Conservation (phyloP, 2,329 filamentous ascomycete genomes). For the Curvularia sp. region DNA sequence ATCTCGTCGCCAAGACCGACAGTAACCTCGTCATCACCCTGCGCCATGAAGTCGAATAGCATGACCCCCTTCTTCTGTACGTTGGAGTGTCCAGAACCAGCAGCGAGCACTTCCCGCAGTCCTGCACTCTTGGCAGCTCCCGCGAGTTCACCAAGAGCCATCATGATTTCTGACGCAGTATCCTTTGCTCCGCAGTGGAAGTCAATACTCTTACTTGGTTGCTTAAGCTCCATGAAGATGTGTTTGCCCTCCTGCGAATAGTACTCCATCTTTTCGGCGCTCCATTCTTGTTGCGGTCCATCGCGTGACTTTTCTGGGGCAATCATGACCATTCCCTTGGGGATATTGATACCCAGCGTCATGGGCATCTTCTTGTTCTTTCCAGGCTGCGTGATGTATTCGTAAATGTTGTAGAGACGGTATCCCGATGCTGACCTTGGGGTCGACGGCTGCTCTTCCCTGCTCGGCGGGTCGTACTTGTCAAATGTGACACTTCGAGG, state of each 20-base stretch:
- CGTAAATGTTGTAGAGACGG: slow-evolving; percentile 95
- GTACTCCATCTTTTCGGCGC: slow-evolving; percentile 92
- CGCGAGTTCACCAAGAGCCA: slow-evolving; percentile 84
- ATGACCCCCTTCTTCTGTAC: slow-evolving; percentile 83
- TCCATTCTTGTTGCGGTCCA: slow-evolving; percentile 89
- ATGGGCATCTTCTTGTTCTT: slow-evolving; percentile 98
- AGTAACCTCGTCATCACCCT: slow-evolving; percentile 95
- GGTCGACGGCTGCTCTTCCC: slow-evolving; percentile 51
- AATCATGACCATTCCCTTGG: slow-evolving; percentile 87
- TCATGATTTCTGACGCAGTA: slow-evolving; percentile 91
- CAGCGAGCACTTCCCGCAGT: slow-evolving; percentile 83
- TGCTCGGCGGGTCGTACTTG: slow-evolving; percentile 49
- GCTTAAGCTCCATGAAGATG: slow-evolving; percentile 91
- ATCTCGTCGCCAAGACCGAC: slow-evolving; percentile 92
- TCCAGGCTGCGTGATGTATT: slow-evolving; percentile 96
- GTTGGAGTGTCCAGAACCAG: slow-evolving; percentile 68
- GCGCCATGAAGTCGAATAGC: slow-evolving; percentile 94
- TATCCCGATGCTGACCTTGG: slow-evolving; percentile 75
- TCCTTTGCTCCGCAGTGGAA: slow-evolving; percentile 98
- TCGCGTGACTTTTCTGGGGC: slow-evolving; percentile 84
- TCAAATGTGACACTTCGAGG: slow-evolving; percentile 50
- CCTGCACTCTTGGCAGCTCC: slow-evolving; percentile 85
- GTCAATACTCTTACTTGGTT: slow-evolving; percentile 92
- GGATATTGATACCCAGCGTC: slow-evolving; percentile 91
- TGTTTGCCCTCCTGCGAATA: slow-evolving; percentile 98